phyloP scores from a whole-genome alignment of 805 yeast species.

The Peterozyma xylosa region DNA sequence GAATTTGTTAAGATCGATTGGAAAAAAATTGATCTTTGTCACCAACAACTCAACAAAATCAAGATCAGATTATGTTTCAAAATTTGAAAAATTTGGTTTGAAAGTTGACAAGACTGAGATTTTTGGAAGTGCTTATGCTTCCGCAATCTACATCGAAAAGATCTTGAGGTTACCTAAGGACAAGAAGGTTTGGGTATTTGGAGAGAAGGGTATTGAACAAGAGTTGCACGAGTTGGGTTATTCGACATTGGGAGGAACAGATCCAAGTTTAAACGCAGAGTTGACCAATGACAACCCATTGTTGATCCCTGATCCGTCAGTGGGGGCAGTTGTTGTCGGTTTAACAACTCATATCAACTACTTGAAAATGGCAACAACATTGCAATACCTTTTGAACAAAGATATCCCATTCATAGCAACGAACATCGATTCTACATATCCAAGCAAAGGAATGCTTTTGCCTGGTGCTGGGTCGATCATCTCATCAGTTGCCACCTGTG shows the following conservation, averaged over 20 bases:
- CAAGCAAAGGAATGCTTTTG: constrained; percentile 73
- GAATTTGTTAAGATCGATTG: constrained; percentile 39
- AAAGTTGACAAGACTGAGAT: constrained; percentile 54
- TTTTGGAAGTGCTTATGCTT: constrained; percentile 87
- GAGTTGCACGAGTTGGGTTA: constrained; percentile 76
- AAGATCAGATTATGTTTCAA: constrained; percentile 63
- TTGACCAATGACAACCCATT: constrained; percentile 52
- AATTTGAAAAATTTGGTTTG: constrained; percentile 59
- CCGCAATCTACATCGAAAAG: constrained; percentile 78
- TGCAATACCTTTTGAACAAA: constrained; percentile 69
- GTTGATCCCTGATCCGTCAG: constrained; percentile 57
- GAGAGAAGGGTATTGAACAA: constrained; percentile 78
- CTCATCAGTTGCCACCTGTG: constrained; percentile 63
- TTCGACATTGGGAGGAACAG: constrained; percentile 75
- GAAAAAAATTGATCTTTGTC: constrained; percentile 78
- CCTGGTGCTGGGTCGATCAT: constrained; percentile 96
- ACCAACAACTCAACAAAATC: constrained; percentile 95
- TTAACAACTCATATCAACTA: constrained; percentile 73
- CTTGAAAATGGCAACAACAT: constrained; percentile 69
- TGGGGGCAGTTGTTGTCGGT: constrained; percentile 89
- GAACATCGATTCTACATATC: constrained; percentile 91
- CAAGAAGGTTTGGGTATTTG: constrained; percentile 82
- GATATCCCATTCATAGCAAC: constrained; percentile 79
- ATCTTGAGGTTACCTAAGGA: constrained; percentile 67
- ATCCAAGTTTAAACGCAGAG: constrained; percentile 44